Conservation (phyloP, 2,329 filamentous ascomycete genomes). For the Daldinia sp. region DNA sequence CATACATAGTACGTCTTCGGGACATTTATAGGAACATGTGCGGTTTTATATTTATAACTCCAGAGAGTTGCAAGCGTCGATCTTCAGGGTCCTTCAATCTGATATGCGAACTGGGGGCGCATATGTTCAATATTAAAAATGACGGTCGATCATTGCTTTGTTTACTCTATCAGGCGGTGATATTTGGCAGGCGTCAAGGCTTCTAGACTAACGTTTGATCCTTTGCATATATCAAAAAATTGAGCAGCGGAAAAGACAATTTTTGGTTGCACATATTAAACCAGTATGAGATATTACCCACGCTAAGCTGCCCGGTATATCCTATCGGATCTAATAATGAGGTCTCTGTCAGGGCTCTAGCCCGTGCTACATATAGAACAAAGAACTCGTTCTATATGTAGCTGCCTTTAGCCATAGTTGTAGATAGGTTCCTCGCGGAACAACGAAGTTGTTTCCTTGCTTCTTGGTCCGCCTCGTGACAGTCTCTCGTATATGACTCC, state of each 20-base stretch:
- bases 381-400: too few relatives aligned
- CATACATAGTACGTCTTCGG: slow-evolving; percentile 10
- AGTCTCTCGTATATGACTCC: too few relatives aligned
- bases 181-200: not conserved
- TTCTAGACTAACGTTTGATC: not conserved
- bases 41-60: slow-evolving; percentile 1
- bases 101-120: not conserved
- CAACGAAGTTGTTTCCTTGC: too few relatives aligned
- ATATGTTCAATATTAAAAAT: not conserved
- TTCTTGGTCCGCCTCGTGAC: too few relatives aligned
- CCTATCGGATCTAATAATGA: not conserved
- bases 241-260: too few relatives aligned
- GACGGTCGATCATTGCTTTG: not conserved
- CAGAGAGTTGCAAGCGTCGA: not conserved
- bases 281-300: not conserved
- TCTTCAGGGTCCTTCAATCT: not conserved
- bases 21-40: slow-evolving; percentile 15
- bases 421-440: too few relatives aligned
- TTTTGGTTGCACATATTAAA: not conserved
- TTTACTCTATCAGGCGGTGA: not conserved
- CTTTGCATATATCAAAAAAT: not conserved
- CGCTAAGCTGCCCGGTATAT: not conserved
- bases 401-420: too few relatives aligned
- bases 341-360: too few relatives aligned
- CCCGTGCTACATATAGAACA: too few relatives aligned